Percentiles rank a stretch among this genome's conserved stretches.
Evolutionary conservation across 1,284 basidiomycete species (phyloP).

Genomic region (Cerrena zonata): DNA sequence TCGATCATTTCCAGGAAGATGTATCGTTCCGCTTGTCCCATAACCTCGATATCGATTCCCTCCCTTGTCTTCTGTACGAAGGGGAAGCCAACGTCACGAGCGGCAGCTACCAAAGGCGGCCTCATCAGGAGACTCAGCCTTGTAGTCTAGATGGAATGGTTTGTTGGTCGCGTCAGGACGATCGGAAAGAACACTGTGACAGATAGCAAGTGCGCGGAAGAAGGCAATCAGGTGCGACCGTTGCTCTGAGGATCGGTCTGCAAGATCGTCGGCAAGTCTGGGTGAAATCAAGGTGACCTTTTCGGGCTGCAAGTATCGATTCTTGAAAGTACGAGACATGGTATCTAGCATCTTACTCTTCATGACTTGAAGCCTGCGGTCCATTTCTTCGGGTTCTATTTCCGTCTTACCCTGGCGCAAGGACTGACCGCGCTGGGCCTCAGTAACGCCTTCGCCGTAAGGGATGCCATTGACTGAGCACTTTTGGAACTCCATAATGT

Average conservation of each 20-base stretch:
- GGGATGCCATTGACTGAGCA: slow-evolving; percentile 81
- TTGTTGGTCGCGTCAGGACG: slow-evolving; percentile 57
- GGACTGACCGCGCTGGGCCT: slow-evolving; percentile 89
- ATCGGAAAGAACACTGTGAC: slow-evolving; percentile 86
- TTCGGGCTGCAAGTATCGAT: slow-evolving; percentile 78
- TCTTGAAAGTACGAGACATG: slow-evolving; percentile 79
- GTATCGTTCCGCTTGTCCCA: slow-evolving; percentile 84
- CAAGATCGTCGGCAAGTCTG: slow-evolving; percentile 72
- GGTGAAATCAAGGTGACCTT: slow-evolving; percentile 88
- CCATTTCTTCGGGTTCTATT: slow-evolving; percentile 67
- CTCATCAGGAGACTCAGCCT: slow-evolving; percentile 94
- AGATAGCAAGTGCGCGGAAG: slow-evolving; percentile 86
- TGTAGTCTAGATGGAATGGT: slow-evolving; percentile 79
- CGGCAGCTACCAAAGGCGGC: slow-evolving; percentile 88
- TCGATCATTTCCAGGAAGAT: slow-evolving; percentile 78
- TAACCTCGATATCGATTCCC: slow-evolving; percentile 81
- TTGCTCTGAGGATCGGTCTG: slow-evolving; percentile 57
- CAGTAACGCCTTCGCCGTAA: slow-evolving; percentile 92
- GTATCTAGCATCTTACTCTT: slow-evolving; percentile 76
- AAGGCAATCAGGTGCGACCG: slow-evolving; percentile 73
- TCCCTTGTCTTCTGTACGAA: slow-evolving; percentile 78
- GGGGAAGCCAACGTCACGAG: slow-evolving; percentile 88
- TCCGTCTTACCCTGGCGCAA: slow-evolving; percentile 73
- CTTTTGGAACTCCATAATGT: slow-evolving; percentile 97
- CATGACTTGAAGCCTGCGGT: slow-evolving; percentile 54